Conservation (phyloP, 306 rosid species). For the Quercus gilva region DNA sequence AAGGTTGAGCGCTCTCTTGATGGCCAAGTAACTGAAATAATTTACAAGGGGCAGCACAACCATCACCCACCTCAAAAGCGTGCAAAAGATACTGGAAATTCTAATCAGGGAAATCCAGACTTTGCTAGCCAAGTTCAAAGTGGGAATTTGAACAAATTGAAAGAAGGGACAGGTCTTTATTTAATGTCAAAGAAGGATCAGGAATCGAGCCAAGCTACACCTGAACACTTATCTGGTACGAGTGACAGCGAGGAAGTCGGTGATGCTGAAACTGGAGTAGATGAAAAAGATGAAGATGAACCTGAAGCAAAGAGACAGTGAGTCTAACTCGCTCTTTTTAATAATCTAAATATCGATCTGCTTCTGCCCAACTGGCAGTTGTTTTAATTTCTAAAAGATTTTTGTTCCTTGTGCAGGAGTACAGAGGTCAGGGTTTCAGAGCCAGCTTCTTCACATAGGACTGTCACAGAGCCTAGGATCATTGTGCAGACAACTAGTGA, state of each 20-base stretch:
- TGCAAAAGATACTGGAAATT: constrained; percentile 35
- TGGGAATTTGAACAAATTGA: constrained; percentile 28
- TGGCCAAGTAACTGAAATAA: constrained; percentile 72
- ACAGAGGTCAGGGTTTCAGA: constrained; percentile 45
- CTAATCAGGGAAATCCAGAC: constrained; percentile 38
- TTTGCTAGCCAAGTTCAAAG: constrained; percentile 35
- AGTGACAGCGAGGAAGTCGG: constrained; percentile 75
- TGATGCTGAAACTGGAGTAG: constrained; percentile 47
- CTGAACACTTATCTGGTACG: constrained; percentile 46
- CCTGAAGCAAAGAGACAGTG: constrained; percentile 74
- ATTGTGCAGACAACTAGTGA: constrained; percentile 87
- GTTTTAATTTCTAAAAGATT: background rate
- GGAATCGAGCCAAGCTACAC: constrained; percentile 58
- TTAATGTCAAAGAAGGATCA: constrained; percentile 41
- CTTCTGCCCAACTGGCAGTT: background rate
- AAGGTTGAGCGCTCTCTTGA: constrained; percentile 79
- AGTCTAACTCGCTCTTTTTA: background rate
- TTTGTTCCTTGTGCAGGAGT: constrained; percentile 38
- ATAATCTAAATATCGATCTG: background rate
- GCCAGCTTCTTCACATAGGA: constrained; percentile 63
- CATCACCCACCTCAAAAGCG: constrained; percentile 64
- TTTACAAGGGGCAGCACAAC: constrained; percentile 77
- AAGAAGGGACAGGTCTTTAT: constrained; percentile 17
- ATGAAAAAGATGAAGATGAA: constrained; percentile 54
- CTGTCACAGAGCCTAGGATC: constrained; percentile 76